These are phyloP conservation scores for Neoboletus magnificus DNA, from an alignment of 768 basidiomycete species.

Conservation along the genomic window DNA sequence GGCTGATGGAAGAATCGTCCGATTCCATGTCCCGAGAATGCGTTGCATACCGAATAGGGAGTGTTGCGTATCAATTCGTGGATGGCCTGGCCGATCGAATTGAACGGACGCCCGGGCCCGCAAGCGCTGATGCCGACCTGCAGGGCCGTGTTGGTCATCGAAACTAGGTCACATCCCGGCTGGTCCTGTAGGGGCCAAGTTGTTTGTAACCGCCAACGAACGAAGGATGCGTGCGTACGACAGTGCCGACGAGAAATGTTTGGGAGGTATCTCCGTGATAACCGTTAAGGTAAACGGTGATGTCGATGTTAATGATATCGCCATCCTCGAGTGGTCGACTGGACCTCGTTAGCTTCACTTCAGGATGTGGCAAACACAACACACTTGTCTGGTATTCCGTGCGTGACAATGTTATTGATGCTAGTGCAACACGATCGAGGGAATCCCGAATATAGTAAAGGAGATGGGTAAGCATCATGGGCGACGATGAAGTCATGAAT, in stretches of 20 bases:
- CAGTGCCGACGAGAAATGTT: constrained; percentile 78
- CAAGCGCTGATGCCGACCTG: constrained; percentile 70
- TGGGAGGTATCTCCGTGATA: constrained; percentile 89
- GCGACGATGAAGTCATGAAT: constrained; percentile 71
- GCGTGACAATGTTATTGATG: constrained; percentile 81
- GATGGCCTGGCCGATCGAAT: constrained; percentile 69
- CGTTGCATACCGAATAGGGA: constrained; percentile 58
- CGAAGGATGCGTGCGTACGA: constrained; percentile 42
- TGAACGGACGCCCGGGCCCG: constrained; percentile 67
- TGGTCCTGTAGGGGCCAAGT: constrained; percentile 50
- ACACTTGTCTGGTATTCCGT: constrained; percentile 91
- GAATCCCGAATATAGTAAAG: constrained; percentile 64
- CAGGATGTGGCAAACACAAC: constrained; percentile 17
- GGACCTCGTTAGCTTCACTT: constrained; percentile 1
- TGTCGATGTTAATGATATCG: constrained; percentile 86
- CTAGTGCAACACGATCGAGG: constrained; percentile 58
- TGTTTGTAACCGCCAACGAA: neutral
- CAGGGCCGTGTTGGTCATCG: constrained; percentile 60
- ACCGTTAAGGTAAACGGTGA: constrained; percentile 80
- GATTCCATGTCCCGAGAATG: constrained; percentile 87
- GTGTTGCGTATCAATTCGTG: constrained; percentile 41
- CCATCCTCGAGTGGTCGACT: constrained; percentile 79
- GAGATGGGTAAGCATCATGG: constrained; percentile 81
- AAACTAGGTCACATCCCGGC: constrained; percentile 62
- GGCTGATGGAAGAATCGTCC: constrained; percentile 74